These are phyloP conservation scores for Hypoxylon sp. DNA, from an alignment of 2,329 filamentous ascomycete species.

Conservation along the genomic window DNA sequence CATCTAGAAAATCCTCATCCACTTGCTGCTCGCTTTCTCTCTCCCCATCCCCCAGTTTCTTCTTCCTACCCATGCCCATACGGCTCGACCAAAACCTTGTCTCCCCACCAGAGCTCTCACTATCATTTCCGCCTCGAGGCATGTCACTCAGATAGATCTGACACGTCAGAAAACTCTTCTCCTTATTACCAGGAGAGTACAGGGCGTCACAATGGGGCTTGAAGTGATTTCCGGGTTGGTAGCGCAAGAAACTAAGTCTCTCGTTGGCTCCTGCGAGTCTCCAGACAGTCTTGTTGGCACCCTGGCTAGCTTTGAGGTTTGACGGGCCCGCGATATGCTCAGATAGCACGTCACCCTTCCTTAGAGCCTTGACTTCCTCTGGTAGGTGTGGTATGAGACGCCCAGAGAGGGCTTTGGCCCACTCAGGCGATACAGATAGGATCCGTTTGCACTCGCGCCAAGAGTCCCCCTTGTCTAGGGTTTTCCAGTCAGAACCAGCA, in stretches of 20 bases:
- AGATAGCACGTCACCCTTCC: conserved; percentile 43
- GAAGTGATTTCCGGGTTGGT: conserved; percentile 72
- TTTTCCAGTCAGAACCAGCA: conserved; percentile 46
- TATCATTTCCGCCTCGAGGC: conserved; percentile 30
- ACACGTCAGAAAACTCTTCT: conserved; percentile 54
- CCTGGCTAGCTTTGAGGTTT: conserved; percentile 48
- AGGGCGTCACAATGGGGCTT: conserved; percentile 57
- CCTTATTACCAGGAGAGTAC: conserved; percentile 43
- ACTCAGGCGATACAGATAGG: conserved; percentile 46
- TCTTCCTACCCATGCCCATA: conserved; percentile 49
- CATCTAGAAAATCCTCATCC: conserved; percentile 48
- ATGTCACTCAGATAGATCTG: conserved; percentile 53
- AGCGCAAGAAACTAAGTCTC: conserved; percentile 72
- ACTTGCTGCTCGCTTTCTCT: conserved; percentile 8
- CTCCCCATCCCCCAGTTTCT: conserved; percentile 28
- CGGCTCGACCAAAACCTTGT: conserved; percentile 50
- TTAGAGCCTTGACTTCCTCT: conserved; percentile 44
- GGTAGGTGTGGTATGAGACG: conserved; percentile 45
- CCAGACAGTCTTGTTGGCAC: conserved; percentile 50
- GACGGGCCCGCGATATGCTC: conserved; percentile 45
- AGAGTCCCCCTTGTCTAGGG: conserved; percentile 45
- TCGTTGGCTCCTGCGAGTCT: conserved; percentile 66
- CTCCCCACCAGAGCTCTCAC: conserved; percentile 40
- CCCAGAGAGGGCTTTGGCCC: conserved; percentile 46
- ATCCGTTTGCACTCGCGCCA: conserved; percentile 50